Evolutionary conservation across 441 rosid species (phyloP).

Genomic region (Mallotus japonicus): DNA sequence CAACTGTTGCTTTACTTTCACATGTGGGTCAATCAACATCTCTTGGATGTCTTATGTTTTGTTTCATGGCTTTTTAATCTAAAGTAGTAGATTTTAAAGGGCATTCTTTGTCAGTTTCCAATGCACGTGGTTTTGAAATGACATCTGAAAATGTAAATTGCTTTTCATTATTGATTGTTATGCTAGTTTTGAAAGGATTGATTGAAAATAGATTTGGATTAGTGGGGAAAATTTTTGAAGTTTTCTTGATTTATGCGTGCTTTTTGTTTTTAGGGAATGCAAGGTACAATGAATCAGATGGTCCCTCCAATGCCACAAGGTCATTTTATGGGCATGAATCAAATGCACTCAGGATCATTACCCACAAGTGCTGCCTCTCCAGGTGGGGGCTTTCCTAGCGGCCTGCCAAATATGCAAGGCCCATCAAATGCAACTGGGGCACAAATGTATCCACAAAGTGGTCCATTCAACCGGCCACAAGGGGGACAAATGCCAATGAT

Average conservation of each 20-base stretch:
- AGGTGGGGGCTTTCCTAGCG: conserved; percentile 64
- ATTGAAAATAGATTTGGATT: conserved; percentile 4
- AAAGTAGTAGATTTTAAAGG: not conserved
- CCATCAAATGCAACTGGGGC: conserved; percentile 48
- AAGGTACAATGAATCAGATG: conserved; percentile 86
- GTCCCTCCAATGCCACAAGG: conserved; percentile 75
- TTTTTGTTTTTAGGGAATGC: conserved; percentile 61
- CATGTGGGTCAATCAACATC: not conserved
- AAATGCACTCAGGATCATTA: conserved; percentile 56
- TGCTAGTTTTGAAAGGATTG: not conserved
- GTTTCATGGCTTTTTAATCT: not conserved
- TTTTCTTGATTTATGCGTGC: conserved; percentile 9
- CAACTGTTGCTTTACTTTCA: not conserved
- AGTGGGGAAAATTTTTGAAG: not conserved
- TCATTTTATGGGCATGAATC: conserved; percentile 83
- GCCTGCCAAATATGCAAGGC: conserved; percentile 78
- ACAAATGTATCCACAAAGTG: conserved; percentile 76
- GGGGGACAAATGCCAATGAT: conserved; percentile 81
- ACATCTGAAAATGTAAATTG: not conserved
- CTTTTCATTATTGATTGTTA: not conserved
- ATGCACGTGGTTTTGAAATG: not conserved
- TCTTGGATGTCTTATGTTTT: not conserved
- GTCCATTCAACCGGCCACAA: conserved; percentile 76
- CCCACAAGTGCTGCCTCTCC: conserved; percentile 48
- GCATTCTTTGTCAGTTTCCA: not conserved